Percentiles rank a stretch among this genome's conserved stretches.
These are phyloP conservation scores for Filobasidium floriforme DNA, from an alignment of 768 basidiomycete species.

Conservation along the genomic window DNA sequence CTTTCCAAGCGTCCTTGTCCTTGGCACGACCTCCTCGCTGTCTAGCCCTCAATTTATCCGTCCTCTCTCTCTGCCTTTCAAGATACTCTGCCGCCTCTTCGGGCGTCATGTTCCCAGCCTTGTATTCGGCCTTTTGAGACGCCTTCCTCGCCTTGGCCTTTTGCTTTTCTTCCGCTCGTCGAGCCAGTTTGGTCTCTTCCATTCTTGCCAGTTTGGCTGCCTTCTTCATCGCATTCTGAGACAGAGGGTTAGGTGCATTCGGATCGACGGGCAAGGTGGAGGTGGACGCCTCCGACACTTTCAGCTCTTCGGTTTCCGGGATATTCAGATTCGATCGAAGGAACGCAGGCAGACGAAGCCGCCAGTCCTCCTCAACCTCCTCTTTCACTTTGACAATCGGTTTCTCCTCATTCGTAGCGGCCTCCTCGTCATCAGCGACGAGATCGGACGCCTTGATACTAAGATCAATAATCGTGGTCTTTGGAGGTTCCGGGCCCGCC, in stretches of 20 bases:
- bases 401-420: not conserved
- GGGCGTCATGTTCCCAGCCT: conserved; percentile 22
- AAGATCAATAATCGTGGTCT: not conserved
- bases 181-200: conserved; percentile 17
- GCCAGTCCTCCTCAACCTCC: conserved; percentile 1
- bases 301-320: not conserved
- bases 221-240: conserved; percentile 39
- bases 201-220: conserved; percentile 33
- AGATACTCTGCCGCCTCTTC: conserved; percentile 37
- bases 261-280: not conserved
- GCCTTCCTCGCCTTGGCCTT: conserved; percentile 58
- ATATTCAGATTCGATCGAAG: not conserved
- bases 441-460: not conserved
- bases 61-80: conserved; percentile 33
- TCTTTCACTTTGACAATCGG: not conserved
- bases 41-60: conserved; percentile 23
- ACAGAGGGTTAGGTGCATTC: conserved; percentile 21
- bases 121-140: conserved; percentile 33
- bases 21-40: conserved; percentile 57
- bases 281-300: not conserved
- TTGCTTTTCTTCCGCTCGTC: conserved; percentile 36
- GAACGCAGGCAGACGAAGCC: conserved; percentile 1
- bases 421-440: not conserved
- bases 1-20: conserved; percentile 33
- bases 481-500: not conserved